A percentile compares a stretch with the other conserved stretches of the same genome.
Evolutionary conservation across 1,284 basidiomycete species (phyloP).

Genomic region (Polyporus tsugae): DNA sequence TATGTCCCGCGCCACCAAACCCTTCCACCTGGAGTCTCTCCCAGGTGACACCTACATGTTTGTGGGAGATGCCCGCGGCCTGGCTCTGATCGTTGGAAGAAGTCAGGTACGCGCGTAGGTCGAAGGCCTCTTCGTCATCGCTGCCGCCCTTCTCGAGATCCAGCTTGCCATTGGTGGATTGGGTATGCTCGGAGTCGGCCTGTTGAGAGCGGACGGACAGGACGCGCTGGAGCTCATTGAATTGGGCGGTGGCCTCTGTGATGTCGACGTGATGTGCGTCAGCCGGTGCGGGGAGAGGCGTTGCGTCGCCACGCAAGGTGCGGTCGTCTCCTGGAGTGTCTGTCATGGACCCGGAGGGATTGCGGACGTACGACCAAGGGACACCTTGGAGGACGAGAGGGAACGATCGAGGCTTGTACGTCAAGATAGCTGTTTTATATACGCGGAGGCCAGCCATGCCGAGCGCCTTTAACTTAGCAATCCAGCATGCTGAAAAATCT

Average conservation of each 20-base stretch:
- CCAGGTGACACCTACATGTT: conserved; percentile 87
- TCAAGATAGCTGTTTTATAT: background rate
- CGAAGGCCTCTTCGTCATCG: conserved; percentile 55
- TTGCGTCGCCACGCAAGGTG: conserved; percentile 38
- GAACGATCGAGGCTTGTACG: background rate
- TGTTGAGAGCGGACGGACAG: conserved; percentile 40
- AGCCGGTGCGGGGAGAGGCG: conserved; percentile 15
- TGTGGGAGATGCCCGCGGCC: conserved; percentile 80
- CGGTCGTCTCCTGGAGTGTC: conserved; percentile 43
- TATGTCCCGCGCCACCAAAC: conserved; percentile 65
- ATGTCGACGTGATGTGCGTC: conserved; percentile 56
- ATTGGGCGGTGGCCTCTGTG: conserved; percentile 56
- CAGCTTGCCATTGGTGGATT: conserved; percentile 28
- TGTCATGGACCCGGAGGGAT: conserved; percentile 31
- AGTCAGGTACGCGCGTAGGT: conserved; percentile 80
- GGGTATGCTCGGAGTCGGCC: conserved; percentile 27
- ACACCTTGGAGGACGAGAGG: conserved; percentile 15
- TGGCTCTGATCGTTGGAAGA: conserved; percentile 74
- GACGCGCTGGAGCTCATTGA: conserved; percentile 58
- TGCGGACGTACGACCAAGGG: conserved; percentile 6
- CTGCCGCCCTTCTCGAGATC: conserved; percentile 65
- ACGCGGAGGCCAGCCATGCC: conserved; percentile 2
- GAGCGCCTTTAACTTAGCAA: conserved; percentile 9
- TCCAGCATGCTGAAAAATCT: background rate
- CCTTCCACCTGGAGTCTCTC: conserved; percentile 78